Percentiles rank a stretch among this genome's conserved stretches.
These are phyloP conservation scores for Sporothrix brunneoviolacea DNA, from an alignment of 2,329 filamentous ascomycete genomes.

Conservation along the genomic window DNA sequence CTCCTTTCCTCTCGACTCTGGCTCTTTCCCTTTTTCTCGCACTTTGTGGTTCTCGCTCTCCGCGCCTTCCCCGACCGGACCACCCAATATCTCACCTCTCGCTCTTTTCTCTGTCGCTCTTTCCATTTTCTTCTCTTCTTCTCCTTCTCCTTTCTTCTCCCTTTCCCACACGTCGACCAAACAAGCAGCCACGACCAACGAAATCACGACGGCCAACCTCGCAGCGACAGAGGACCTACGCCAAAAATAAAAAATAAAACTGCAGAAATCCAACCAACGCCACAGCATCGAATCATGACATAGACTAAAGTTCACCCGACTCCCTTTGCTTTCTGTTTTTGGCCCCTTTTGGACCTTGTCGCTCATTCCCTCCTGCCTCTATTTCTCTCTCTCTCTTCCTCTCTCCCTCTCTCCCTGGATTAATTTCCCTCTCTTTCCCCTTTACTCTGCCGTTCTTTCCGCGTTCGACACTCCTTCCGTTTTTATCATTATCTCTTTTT, in stretches of 20 bases:
- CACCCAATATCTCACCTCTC: not conserved
- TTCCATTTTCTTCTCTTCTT: not conserved
- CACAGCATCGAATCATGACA: conserved; percentile 2
- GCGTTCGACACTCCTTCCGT: not conserved
- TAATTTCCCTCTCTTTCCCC: conserved; percentile 8
- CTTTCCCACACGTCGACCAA: not conserved
- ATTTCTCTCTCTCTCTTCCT: not conserved
- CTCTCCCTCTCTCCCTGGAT: not conserved
- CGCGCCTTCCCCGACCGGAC: too few species aligned
- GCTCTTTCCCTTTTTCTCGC: not conserved
- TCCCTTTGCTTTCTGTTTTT: not conserved
- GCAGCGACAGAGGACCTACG: not conserved
- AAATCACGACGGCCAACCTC: not conserved
- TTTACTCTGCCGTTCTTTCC: not conserved
- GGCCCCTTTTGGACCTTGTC: conserved; percentile 4
- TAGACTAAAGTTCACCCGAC: not conserved
- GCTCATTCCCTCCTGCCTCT: not conserved
- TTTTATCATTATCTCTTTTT: not conserved
- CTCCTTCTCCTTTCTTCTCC: not conserved
- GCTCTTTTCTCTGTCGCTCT: not conserved
- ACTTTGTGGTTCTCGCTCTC: conserved; percentile 1
- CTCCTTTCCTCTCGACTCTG: too few species aligned
- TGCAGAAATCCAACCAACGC: not conserved
- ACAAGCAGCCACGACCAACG: conserved; percentile 5
- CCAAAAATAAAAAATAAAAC: too few species aligned